These are phyloP conservation scores for Pythium scleroteichum DNA, from an alignment of 352 stramenopile genomes.

Conservation along the genomic window DNA sequence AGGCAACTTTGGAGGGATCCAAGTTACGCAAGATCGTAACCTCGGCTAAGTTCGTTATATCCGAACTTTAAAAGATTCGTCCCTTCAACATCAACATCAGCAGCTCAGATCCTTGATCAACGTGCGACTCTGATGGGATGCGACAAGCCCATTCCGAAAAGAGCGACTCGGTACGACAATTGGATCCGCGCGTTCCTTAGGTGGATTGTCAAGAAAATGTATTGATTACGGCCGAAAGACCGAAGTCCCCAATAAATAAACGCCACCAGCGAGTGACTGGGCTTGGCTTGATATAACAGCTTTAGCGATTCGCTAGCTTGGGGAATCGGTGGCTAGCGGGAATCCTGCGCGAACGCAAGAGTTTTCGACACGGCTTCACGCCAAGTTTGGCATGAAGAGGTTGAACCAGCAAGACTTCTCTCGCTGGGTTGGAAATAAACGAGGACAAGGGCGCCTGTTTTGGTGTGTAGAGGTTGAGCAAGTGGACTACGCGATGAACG, in stretches of 20 bases:
- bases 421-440: not conserved
- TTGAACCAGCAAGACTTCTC: not conserved
- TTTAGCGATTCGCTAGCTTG: not conserved
- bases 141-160: too few species aligned
- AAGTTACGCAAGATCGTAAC: too few species aligned
- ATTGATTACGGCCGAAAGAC: slow-evolving; percentile 8
- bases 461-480: too few species aligned
- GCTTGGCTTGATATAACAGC: not conserved
- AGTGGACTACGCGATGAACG: slow-evolving; percentile 57
- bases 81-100: not conserved
- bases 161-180: too few species aligned
- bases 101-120: not conserved
- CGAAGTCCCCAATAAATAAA: slow-evolving; percentile 25
- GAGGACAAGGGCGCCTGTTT: not conserved
- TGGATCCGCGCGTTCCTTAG: too few species aligned
- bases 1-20: not conserved
- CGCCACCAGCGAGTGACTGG: not conserved
- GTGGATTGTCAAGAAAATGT: too few species aligned
- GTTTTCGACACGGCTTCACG: not conserved
- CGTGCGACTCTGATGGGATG: too few species aligned
- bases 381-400: not conserved
- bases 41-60: slow-evolving; percentile 6
- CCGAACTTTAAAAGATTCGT: not conserved
- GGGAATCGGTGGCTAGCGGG: not conserved
- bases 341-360: not conserved